Conservation (phyloP, 148 eudicot species). For the Cornus controversa region DNA sequence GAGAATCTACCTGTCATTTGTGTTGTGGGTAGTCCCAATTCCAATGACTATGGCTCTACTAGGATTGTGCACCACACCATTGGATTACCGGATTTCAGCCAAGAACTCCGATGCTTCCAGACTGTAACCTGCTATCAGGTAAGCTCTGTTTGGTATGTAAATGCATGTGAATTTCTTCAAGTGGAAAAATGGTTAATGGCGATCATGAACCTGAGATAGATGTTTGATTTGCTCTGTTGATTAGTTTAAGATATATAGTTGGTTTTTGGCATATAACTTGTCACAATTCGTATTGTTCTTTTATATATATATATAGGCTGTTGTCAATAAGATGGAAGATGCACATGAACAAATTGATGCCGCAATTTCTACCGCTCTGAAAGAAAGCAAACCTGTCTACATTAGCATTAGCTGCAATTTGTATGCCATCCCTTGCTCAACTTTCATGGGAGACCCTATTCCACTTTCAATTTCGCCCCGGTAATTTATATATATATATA, state of each 20-base stretch:
- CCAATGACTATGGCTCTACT: constrained; percentile 29
- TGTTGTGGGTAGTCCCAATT: constrained; percentile 27
- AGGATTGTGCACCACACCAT: constrained; percentile 30
- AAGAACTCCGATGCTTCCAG: constrained; percentile 25
- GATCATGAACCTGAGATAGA: too few species aligned
- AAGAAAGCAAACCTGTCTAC: constrained; percentile 17
- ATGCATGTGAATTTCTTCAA: too few species aligned
- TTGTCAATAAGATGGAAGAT: constrained; percentile 12
- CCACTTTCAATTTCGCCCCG: constrained; percentile 10
- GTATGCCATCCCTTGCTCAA: constrained; percentile 15
- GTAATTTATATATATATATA: neutral
- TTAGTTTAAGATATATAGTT: too few species aligned
- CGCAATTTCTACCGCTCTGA: constrained; percentile 16
- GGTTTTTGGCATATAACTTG: neutral
- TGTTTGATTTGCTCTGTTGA: too few species aligned
- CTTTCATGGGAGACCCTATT: constrained; percentile 16
- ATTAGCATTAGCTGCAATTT: constrained; percentile 20
- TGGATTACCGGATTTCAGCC: constrained; percentile 30
- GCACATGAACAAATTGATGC: constrained; percentile 18
- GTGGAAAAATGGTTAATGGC: too few species aligned
- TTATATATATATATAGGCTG: constrained; percentile 2
- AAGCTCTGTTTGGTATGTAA: too few species aligned
- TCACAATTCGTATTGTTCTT: neutral
- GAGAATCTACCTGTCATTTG: constrained; percentile 30
- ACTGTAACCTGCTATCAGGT: constrained; percentile 32